Conservation (phyloP, 805 yeast species). For the Spathaspora sp. region DNA sequence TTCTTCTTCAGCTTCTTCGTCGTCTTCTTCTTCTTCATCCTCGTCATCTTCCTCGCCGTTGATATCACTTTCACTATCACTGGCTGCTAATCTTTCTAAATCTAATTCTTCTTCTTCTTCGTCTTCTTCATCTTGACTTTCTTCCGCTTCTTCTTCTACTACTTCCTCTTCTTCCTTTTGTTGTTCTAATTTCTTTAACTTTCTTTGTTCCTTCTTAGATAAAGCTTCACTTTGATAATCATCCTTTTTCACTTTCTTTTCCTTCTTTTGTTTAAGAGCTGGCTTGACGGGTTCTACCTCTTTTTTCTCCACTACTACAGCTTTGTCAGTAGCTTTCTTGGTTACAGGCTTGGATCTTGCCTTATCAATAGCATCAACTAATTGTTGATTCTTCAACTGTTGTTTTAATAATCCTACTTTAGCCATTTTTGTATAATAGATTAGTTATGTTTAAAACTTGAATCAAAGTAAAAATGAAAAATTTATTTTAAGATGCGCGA, state of each 20-base stretch:
- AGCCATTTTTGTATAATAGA: constrained; percentile 18
- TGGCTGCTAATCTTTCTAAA: constrained; percentile 51
- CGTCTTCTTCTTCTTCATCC: constrained; percentile 35
- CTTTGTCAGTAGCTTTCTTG: constrained; percentile 8
- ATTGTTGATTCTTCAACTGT: constrained; percentile 28
- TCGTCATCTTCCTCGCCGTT: constrained; percentile 30
- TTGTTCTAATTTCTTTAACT: constrained; percentile 46
- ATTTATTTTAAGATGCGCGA: constrained; percentile 1
- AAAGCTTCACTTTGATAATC: constrained; percentile 46
- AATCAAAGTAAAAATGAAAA: constrained; percentile 1
- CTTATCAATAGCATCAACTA: constrained; percentile 20
- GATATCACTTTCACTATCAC: constrained; percentile 46
- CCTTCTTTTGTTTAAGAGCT: constrained; percentile 8
- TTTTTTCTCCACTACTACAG: constrained; percentile 4
- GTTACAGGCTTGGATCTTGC: constrained; percentile 19
- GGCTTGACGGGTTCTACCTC: constrained; percentile 3
- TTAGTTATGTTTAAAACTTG: not conserved
- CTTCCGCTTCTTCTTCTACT: constrained; percentile 22
- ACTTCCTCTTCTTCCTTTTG: constrained; percentile 8
- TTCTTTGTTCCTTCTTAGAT: constrained; percentile 63
- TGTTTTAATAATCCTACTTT: constrained; percentile 25
- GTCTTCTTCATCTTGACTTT: constrained; percentile 40
- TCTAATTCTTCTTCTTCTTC: constrained; percentile 45
- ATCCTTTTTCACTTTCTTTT: constrained; percentile 12
- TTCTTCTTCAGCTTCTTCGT: constrained; percentile 45